Evolutionary conservation across 2,329 filamentous ascomycete species (phyloP).

Genomic region (Fusarium algeriense): DNA sequence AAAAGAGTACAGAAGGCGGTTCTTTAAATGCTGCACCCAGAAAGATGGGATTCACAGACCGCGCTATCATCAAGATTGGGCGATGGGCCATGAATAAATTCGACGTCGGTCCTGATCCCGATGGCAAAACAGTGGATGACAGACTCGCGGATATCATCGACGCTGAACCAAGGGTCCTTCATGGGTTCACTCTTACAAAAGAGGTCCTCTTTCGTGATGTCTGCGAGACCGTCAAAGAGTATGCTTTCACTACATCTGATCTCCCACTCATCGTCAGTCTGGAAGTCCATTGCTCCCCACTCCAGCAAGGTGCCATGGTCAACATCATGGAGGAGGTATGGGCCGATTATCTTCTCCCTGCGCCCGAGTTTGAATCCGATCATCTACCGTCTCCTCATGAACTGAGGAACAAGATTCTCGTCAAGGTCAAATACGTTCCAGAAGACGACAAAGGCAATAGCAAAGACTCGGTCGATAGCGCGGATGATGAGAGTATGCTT

Average conservation of each 20-base stretch:
- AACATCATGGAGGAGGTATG: conserved; percentile 92
- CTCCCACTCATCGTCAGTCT: conserved; percentile 91
- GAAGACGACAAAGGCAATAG: background rate
- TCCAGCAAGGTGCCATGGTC: conserved; percentile 92
- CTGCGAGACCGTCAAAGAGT: conserved; percentile 80
- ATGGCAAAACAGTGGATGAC: background rate
- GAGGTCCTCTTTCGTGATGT: conserved; percentile 88
- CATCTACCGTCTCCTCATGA: conserved; percentile 76
- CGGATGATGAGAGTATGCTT: conserved; percentile 1
- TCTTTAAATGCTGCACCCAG: background rate
- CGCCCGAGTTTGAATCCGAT: conserved; percentile 55
- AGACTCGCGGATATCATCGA: background rate
- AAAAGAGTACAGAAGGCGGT: background rate
- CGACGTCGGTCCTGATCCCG: background rate
- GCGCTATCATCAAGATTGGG: background rate
- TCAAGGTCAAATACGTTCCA: conserved; percentile 74
- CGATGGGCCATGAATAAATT: conserved; percentile 16
- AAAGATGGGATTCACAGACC: background rate
- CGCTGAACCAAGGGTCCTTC: conserved; percentile 75
- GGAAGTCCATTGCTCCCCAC: conserved; percentile 83
- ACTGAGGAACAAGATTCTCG: conserved; percentile 81
- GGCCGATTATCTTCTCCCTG: conserved; percentile 77
- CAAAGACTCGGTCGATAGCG: background rate
- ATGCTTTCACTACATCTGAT: conserved; percentile 79
- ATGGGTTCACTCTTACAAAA: conserved; percentile 84